Percentiles rank a stretch among this genome's conserved stretches.
Evolutionary conservation across 257 asterid genomes (phyloP).

Genomic region (Cynanchum wilfordii): DNA sequence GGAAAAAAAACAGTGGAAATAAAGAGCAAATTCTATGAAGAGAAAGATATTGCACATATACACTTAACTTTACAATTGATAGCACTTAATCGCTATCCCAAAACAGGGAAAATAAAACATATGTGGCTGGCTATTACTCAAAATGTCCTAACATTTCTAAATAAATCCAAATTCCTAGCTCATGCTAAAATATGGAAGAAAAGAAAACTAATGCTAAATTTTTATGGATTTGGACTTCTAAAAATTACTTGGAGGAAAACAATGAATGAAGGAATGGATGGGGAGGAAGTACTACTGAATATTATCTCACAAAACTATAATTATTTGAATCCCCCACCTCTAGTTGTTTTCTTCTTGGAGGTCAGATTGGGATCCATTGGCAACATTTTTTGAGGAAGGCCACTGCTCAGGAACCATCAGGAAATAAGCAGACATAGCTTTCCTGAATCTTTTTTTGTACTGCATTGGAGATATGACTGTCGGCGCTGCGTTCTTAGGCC

Average conservation of each 20-base stretch:
- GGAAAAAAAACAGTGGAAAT: background rate
- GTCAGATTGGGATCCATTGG: slow-evolving; percentile 29
- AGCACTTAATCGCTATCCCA: background rate
- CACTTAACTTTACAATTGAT: background rate
- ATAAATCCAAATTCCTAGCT: background rate
- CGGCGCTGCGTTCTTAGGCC: slow-evolving; percentile 61
- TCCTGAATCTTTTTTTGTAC: slow-evolving; percentile 71
- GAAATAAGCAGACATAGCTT: slow-evolving; percentile 82
- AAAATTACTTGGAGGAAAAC: background rate
- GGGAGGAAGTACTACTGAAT: background rate
- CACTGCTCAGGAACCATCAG: slow-evolving; percentile 78
- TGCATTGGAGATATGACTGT: slow-evolving; percentile 70
- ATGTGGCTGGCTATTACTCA: background rate
- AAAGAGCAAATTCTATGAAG: background rate
- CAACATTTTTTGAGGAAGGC: slow-evolving; percentile 37
- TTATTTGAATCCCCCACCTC: background rate
- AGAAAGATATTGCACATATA: background rate
- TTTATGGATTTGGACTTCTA: background rate
- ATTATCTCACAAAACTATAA: background rate
- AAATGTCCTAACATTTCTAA: background rate
- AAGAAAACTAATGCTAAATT: slow-evolving; percentile 3
- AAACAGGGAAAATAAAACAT: background rate
- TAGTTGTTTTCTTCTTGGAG: slow-evolving; percentile 27
- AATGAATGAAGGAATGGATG: slow-evolving; percentile 6
- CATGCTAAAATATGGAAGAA: background rate